Evolutionary conservation across 2,329 filamentous ascomycete genomes (phyloP).

Genomic region (Iodosphaeria phyllophila): DNA sequence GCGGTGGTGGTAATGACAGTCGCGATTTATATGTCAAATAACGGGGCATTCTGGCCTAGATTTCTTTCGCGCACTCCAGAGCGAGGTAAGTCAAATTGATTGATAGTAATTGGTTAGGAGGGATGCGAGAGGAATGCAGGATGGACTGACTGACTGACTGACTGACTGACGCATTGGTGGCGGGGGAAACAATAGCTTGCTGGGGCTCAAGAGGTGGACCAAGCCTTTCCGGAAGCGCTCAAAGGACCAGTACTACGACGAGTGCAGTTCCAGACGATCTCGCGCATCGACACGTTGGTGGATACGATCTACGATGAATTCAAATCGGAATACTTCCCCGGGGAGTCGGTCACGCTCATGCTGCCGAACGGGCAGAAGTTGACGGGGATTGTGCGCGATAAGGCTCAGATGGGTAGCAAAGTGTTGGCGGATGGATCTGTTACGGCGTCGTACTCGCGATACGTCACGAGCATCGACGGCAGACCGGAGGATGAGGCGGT

Average conservation of each 20-base stretch:
- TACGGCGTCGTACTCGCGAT: conserved; percentile 55
- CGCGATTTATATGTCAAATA: conserved; percentile 86
- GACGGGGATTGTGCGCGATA: conserved; percentile 66
- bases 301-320: conserved; percentile 59
- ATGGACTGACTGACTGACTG: background rate
- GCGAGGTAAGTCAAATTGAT: conserved; percentile 55
- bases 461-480: conserved; percentile 60
- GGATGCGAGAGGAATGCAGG: background rate
- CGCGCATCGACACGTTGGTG: conserved; percentile 67
- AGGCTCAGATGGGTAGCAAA: conserved; percentile 54
- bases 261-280: conserved; percentile 80
- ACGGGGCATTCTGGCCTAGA: conserved; percentile 80
- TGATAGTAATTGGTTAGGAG: too few relatives aligned
- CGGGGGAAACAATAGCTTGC: conserved; percentile 44
- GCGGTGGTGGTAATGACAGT: conserved; percentile 35
- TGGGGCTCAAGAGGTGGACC: conserved; percentile 77
- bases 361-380: conserved; percentile 49
- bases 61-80: conserved; percentile 83
- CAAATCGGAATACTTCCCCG: conserved; percentile 78
- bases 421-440: conserved; percentile 48
- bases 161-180: background rate
- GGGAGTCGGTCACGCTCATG: conserved; percentile 63
- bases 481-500: conserved; percentile 52
- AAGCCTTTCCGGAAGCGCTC: conserved; percentile 75
- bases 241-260: conserved; percentile 80